Percentiles rank a stretch among this genome's conserved stretches.
Conservation (phyloP, 2,329 filamentous ascomycete species). For the Fusarium robinianum region DNA sequence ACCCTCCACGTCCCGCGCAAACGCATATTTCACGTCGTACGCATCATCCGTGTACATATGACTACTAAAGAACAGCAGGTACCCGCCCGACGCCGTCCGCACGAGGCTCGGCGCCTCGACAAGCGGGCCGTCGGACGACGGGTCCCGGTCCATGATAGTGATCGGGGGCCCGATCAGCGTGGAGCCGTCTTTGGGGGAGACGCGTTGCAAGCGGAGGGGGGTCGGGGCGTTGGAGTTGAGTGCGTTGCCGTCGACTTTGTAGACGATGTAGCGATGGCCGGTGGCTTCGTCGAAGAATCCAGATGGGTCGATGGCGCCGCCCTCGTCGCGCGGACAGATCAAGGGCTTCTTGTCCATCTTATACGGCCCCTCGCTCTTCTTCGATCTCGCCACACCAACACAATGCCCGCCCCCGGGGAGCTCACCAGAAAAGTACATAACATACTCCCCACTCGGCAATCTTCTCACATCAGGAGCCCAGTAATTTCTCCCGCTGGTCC, state of each 20-base stretch:
- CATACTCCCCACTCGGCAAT: constrained; percentile 55
- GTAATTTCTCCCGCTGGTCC: constrained; percentile 58
- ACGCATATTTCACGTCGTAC: constrained; percentile 66
- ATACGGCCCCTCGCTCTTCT: constrained; percentile 57
- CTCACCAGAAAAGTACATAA: constrained; percentile 64
- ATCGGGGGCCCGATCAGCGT: constrained; percentile 56
- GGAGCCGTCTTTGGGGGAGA: constrained; percentile 53
- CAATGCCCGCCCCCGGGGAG: constrained; percentile 55
- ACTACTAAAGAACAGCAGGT: constrained; percentile 66
- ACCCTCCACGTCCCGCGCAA: constrained; percentile 45
- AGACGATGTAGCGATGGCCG: constrained; percentile 62
- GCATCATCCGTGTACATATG: constrained; percentile 58
- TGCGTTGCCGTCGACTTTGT: constrained; percentile 69
- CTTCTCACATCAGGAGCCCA: constrained; percentile 66
- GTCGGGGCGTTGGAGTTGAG: constrained; percentile 52
- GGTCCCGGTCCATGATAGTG: constrained; percentile 51
- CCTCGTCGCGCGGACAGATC: constrained; percentile 55
- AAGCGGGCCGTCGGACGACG: constrained; percentile 53
- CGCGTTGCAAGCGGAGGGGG: constrained; percentile 61
- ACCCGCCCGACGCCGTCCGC: constrained; percentile 51
- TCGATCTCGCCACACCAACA: constrained; percentile 59
- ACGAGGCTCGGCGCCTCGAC: constrained; percentile 65
- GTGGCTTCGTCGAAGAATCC: constrained; percentile 60
- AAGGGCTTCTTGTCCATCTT: constrained; percentile 51
- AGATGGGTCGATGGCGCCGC: constrained; percentile 66